Base-by-base conservation (phyloP, 2,329 filamentous ascomycete species). In the Hymenoscyphus albidus region DNA sequence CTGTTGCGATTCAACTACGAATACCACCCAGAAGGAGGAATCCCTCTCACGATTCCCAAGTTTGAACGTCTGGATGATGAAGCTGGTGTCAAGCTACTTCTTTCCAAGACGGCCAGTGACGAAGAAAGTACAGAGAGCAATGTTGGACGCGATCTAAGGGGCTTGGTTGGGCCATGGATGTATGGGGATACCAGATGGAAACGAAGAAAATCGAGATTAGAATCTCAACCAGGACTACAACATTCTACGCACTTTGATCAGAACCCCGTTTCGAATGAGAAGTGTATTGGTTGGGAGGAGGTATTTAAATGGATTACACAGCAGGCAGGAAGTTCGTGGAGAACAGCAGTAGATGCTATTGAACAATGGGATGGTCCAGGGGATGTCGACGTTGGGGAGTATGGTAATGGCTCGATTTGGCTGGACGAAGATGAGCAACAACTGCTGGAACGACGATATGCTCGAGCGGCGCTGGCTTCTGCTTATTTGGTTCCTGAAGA, bases 291-390 rank as follows among this genome's bases (percentile, higher is more conserved):
- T 7, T 93, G 90, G 89, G 87, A 91, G 67, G 81, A 84, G 67
- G 80, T 89, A 3, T 85, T 90, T 61, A 80, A 83, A 62, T 93
- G 90, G 89, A 80, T 94, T 48, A 80, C 83, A 14, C 73, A 78
- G 2, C 84, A 86, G 66, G 86, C 89, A 0, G 79, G 80, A 3
- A 80, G 79, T 22, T 83, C 86, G 16, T 89, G 91, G 82, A 78
- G 76, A 32, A 78, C 87, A n/a, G 83, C 85, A n/a, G 80, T 87
- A 39, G 80, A 81, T 59, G 86, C 84, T 7, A 79, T 93, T 40
- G 83, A 87, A 66, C 84, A 90, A 68, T 94, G 90, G 90, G 85
- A 88, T 70, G 91, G 90, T 0, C 89, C 90, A 0, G 79, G 80
- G 6, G 90, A 93, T 72, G 81, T 89, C 58, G 88, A 93, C 69